Conservation (phyloP, 257 asterid genomes). For the Prunella vulgaris region DNA sequence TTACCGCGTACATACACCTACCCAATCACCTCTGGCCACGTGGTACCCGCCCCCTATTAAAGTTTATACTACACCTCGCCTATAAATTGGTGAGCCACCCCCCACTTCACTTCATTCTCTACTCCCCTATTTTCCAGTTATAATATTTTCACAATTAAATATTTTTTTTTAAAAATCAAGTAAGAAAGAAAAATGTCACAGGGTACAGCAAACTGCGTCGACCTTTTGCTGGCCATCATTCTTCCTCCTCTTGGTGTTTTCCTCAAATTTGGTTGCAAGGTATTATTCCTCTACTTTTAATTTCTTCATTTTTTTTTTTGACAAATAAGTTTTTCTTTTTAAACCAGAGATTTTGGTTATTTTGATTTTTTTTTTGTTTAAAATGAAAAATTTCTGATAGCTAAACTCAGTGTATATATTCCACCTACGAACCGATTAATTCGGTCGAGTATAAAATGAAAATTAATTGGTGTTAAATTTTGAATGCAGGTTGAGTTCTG, state of each 20-base stretch:
- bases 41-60: too few species aligned
- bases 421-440: too few species aligned
- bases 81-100: too few species aligned
- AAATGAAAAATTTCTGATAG: too few species aligned
- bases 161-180: neutral
- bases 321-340: too few species aligned
- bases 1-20: neutral
- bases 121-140: neutral
- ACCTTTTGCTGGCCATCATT: conserved; percentile 60
- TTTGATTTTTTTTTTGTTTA: neutral
- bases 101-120: neutral
- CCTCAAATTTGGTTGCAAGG: conserved; percentile 73
- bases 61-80: too few species aligned
- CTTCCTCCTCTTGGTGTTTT: conserved; percentile 91
- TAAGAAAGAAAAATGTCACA: conserved; percentile 27
- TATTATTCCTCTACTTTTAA: neutral
- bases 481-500: conserved; percentile 64
- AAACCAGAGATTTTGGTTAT: too few species aligned
- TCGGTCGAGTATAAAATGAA: too few species aligned
- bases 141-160: too few species aligned
- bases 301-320: too few species aligned
- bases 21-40: conserved; percentile 15
- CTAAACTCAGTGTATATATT: too few species aligned
- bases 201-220: conserved; percentile 49
- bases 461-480: neutral